Conservation (phyloP, 2,329 filamentous ascomycete species). For the Alternaria arbusti region DNA sequence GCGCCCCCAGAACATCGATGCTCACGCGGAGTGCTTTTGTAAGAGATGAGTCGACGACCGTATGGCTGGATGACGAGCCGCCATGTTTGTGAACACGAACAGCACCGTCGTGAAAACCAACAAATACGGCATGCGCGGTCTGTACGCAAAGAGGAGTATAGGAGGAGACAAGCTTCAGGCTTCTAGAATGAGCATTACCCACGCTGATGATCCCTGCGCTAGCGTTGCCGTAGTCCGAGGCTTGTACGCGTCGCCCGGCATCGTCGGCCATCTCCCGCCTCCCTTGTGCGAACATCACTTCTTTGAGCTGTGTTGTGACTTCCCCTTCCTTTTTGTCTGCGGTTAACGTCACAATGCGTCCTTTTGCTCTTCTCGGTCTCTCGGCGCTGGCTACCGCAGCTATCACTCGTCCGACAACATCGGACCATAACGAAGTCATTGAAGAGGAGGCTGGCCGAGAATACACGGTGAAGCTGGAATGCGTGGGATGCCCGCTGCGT, state of each 20-base stretch:
- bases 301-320: background rate
- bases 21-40: too few relatives aligned
- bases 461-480: constrained; percentile 39
- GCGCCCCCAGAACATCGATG: too few relatives aligned
- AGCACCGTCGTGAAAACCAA: background rate
- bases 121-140: too few relatives aligned
- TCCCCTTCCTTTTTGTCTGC: constrained; percentile 1
- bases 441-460: constrained; percentile 24
- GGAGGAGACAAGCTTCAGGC: background rate
- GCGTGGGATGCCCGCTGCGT: constrained; percentile 34
- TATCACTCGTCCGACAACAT: background rate
- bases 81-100: background rate
- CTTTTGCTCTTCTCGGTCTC: constrained; percentile 10
- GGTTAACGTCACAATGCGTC: constrained; percentile 19
- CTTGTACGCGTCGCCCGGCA: constrained; percentile 8
- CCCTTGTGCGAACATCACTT: background rate
- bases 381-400: constrained; percentile 11
- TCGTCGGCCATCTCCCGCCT: constrained; percentile 3
- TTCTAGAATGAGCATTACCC: background rate
- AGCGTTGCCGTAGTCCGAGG: constrained; percentile 18
- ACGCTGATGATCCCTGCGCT: constrained; percentile 16
- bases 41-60: too few relatives aligned
- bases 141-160: too few relatives aligned
- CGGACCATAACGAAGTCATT: background rate
- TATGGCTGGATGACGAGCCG: background rate